Evolutionary conservation across 1,139 yeast genomes (phyloP).

Genomic region (Blastobotrys indianensis): DNA sequence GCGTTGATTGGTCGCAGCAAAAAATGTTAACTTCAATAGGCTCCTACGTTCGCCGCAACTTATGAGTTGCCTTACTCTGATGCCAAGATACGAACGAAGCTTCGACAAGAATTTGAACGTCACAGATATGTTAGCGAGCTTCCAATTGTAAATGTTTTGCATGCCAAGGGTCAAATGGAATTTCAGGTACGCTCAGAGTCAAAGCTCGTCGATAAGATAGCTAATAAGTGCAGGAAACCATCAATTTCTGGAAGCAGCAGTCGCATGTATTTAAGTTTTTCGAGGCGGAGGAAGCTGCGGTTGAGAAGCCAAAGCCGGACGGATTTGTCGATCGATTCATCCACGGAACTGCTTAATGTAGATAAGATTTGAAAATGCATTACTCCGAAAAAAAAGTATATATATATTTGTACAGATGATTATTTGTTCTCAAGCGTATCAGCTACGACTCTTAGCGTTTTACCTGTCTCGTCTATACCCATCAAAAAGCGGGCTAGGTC

Average conservation of each 20-base stretch:
- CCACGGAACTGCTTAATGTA: constrained; percentile 20
- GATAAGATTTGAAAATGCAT: neutral
- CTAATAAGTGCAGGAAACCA: constrained; percentile 44
- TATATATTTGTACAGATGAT: constrained; percentile 5
- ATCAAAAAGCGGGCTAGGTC: constrained; percentile 37
- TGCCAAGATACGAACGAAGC: constrained; percentile 72
- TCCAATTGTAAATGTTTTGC: constrained; percentile 59
- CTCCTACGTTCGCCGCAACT: constrained; percentile 46
- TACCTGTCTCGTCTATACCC: constrained; percentile 32
- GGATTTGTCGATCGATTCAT: constrained; percentile 64
- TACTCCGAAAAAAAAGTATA: neutral
- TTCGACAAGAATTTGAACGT: constrained; percentile 87
- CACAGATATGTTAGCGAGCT: constrained; percentile 67
- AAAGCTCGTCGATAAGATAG: no score
- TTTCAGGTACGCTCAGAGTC: constrained; percentile 41
- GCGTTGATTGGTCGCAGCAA: constrained; percentile 1
- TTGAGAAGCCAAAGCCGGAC: constrained; percentile 28
- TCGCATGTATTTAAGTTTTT: constrained; percentile 81
- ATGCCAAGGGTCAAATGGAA: constrained; percentile 86
- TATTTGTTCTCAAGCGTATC: constrained; percentile 14
- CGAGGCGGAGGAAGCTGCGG: constrained; percentile 49
- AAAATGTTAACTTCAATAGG: constrained; percentile 21
- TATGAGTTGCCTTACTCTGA: constrained; percentile 82
- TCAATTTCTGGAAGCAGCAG: constrained; percentile 88
- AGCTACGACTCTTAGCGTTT: constrained; percentile 16